phyloP scores from a whole-genome alignment of 106 monocot species.

The Platanthera zijinensis region DNA sequence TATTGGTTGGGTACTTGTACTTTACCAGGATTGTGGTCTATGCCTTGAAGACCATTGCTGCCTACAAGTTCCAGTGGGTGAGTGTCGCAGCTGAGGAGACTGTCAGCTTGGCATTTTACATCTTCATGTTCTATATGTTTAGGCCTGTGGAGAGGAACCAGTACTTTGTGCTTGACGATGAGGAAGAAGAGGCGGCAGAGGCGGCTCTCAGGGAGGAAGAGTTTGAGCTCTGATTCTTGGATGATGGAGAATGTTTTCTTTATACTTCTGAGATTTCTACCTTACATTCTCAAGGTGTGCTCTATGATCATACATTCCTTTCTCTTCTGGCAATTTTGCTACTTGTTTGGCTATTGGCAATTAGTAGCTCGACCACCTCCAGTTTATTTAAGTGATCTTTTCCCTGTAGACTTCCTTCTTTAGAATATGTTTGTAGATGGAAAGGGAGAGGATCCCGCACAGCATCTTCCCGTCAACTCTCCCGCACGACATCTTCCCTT shows the following conservation, averaged over 20 bases:
- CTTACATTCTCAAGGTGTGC: background rate
- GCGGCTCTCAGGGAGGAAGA: constrained; percentile 67
- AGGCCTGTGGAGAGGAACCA: constrained; percentile 84
- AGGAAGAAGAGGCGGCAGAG: constrained; percentile 86
- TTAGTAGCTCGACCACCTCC: background rate
- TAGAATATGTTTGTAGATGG: too few species aligned
- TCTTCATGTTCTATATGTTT: constrained; percentile 82
- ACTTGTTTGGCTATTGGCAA: background rate
- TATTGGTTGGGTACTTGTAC: constrained; percentile 83
- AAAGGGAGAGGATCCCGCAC: too few species aligned
- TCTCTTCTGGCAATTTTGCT: background rate
- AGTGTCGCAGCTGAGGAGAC: constrained; percentile 66
- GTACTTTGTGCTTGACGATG: constrained; percentile 84
- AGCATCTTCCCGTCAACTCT: too few species aligned
- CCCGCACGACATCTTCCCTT: too few species aligned
- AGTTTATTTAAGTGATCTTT: too few species aligned
- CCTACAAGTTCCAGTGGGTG: constrained; percentile 86
- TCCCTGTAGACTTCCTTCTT: too few species aligned
- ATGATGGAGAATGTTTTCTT: background rate
- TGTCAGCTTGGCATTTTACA: constrained; percentile 63
- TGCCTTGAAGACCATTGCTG: constrained; percentile 61
- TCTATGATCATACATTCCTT: background rate
- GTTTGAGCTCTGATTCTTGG: constrained; percentile 61
- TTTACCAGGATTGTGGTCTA: constrained; percentile 94
- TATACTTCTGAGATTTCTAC: background rate